Base-by-base conservation (phyloP, 2,329 filamentous ascomycete species). In the Nannizzia gypsea region DNA sequence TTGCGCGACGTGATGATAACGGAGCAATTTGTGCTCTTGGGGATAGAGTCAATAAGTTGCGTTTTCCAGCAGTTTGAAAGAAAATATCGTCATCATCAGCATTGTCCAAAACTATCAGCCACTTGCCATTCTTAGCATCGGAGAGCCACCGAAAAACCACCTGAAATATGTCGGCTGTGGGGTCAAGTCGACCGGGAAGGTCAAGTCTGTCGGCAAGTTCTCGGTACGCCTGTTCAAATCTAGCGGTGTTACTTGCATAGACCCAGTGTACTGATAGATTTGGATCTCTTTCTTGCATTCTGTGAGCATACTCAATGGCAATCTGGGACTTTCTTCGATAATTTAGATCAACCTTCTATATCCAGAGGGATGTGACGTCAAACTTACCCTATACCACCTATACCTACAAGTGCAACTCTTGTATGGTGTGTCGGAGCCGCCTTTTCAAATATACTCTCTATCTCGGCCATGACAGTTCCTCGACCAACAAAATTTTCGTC, bases 311-410 rank as follows among this genome's bases (percentile, higher is more conserved):
- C n/a, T 44, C 40, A 44, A 44, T 44, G 4, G 40, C 40, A 13
- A 44, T 15, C 2, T 44, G 40, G 4, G 40, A 56, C 68, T 64
- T 36, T 55, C 62, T 38, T 44, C 28, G 8, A 22, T 59, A 40
- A 22, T 31, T 48, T n/a, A n/a, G n/a, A n/a, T n/a, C n/a, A n/a
- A n/a, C n/a, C n/a, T n/a, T n/a, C n/a, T n/a, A n/a, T n/a, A n/a
- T n/a, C n/a, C n/a, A n/a, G n/a, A n/a, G n/a, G n/a, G n/a, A 2
- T 36, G 28, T 48, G 31, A 22, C 3, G 22, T 3, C 31, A 48
- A 3, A 44, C 59, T 67, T 73, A 68, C 65, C 73, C 63, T 36
- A 72, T 65, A 9, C 73, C 71, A 2, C 72, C 73, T 1, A 74
- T 59, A 17, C 73, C 72, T 0, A 70, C 64, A 11, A 74, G 66